These are phyloP conservation scores for Alternaria dauci DNA, from an alignment of 2,329 filamentous ascomycete species.

Conservation along the genomic window DNA sequence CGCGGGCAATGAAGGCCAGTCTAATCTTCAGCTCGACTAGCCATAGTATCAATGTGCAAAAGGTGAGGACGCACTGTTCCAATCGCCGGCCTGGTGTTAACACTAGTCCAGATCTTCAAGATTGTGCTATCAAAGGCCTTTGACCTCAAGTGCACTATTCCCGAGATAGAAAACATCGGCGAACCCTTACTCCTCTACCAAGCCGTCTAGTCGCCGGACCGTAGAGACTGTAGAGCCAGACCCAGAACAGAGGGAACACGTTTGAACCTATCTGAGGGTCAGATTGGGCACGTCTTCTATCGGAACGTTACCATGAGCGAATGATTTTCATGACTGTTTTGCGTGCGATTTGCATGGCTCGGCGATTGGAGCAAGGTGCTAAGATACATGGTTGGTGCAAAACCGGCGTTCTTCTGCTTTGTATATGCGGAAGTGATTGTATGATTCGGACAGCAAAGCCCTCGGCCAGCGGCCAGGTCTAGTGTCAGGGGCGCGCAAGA, in stretches of 20 bases:
- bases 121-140: constrained; percentile 99
- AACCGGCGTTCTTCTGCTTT: constrained; percentile 44
- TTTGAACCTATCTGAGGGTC: constrained; percentile 21
- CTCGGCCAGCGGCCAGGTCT: constrained; percentile 19
- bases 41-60: constrained; percentile 99
- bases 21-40: constrained; percentile 99
- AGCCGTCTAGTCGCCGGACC: constrained; percentile 49
- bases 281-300: constrained; percentile 30
- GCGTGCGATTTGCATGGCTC: constrained; percentile 46
- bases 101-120: constrained; percentile 84
- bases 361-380: constrained; percentile 50
- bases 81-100: constrained; percentile 37
- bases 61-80: constrained; percentile 64
- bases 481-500: constrained; percentile 19
- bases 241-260: constrained; percentile 19
- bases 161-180: constrained; percentile 97
- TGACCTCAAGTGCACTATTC: constrained; percentile 98
- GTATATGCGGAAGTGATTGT: constrained; percentile 25
- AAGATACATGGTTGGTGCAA: constrained; percentile 31
- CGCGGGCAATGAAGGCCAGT: constrained; percentile 96
- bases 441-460: constrained; percentile 18
- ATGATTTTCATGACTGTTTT: constrained; percentile 49
- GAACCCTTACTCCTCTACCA: constrained; percentile 91
- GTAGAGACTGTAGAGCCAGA: constrained; percentile 23
- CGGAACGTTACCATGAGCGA: constrained; percentile 47